These are phyloP conservation scores for Wickerhamomyces strasburgensis DNA, from an alignment of 805 yeast genomes.

Conservation along the genomic window DNA sequence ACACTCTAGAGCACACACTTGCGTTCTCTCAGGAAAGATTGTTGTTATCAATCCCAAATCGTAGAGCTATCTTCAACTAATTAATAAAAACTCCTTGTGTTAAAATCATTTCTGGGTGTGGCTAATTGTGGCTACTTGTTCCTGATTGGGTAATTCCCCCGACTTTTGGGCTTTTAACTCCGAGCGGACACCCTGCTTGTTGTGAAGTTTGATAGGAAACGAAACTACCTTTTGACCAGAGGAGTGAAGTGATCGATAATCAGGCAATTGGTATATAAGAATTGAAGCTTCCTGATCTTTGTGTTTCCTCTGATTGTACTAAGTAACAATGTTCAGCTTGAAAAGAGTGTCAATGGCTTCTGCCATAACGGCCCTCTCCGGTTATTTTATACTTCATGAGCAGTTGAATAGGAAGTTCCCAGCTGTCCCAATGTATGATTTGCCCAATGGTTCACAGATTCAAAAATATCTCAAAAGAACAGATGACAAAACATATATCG, in stretches of 20 bases:
- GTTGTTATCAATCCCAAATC: too few relatives aligned
- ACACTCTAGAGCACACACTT: too few relatives aligned
- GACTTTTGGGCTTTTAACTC: too few relatives aligned
- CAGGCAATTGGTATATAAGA: too few relatives aligned
- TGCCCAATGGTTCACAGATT: conserved; percentile 15
- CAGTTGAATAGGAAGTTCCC: conserved; percentile 15
- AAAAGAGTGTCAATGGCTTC: conserved; percentile 13
- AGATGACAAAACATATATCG: conserved; percentile 9
- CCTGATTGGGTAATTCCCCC: background rate
- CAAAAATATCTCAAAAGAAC: conserved; percentile 6
- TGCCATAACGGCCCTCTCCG: conserved; percentile 8
- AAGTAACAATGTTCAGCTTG: too few relatives aligned
- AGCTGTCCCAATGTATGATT: conserved; percentile 15
- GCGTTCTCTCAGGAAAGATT: too few relatives aligned
- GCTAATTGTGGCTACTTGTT: background rate
- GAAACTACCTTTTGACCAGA: too few relatives aligned
- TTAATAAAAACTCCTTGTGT: background rate
- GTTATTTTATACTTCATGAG: conserved; percentile 15
- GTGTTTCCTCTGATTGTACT: background rate
- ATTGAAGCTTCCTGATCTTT: background rate
- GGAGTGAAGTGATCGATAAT: too few relatives aligned
- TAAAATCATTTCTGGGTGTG: background rate
- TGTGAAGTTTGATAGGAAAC: too few relatives aligned
- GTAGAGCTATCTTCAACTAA: too few relatives aligned
- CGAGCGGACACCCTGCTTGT: too few relatives aligned